Evolutionary conservation across 225 moss, liverwort and hornwort species (phyloP).

Genomic region (Rhytidiadelphus loreus): DNA sequence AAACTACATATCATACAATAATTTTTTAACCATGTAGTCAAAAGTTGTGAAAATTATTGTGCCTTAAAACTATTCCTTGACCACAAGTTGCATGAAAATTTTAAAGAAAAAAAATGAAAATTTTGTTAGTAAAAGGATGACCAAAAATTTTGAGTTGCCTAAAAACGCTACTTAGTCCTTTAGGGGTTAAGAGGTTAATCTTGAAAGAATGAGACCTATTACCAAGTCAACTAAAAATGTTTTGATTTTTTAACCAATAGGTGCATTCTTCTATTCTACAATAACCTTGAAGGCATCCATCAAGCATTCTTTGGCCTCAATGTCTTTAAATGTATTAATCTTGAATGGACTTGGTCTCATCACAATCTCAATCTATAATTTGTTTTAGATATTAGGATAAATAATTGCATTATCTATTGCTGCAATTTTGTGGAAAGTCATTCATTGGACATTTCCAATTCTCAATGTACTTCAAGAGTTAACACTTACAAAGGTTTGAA

Average conservation of each 20-base stretch:
- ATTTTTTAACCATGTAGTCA: too few relatives aligned
- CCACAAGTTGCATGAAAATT: too few relatives aligned
- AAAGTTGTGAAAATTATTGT: too few relatives aligned
- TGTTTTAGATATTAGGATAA: too few relatives aligned
- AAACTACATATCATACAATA: too few relatives aligned
- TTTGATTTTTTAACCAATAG: neutral
- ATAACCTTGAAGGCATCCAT: neutral
- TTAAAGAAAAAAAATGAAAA: too few relatives aligned
- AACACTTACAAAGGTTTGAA: neutral
- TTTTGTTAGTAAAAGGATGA: too few relatives aligned
- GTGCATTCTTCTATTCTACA: neutral
- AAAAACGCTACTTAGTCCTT: too few relatives aligned
- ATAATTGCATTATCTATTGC: neutral
- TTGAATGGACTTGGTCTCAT: neutral
- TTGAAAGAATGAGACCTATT: neutral
- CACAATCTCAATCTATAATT: too few relatives aligned
- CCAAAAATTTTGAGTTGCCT: too few relatives aligned
- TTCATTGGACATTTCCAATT: neutral
- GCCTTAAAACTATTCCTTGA: too few relatives aligned
- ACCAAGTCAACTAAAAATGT: neutral
- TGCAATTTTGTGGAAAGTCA: rapidly evolving
- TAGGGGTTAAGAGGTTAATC: neutral
- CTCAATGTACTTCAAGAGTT: rapidly evolving
- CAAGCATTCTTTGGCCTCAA: rapidly evolving
- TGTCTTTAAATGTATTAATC: neutral